Evolutionary conservation across 202 grass and related monocot genomes (phyloP).

Genomic region (Setaria viridis): DNA sequence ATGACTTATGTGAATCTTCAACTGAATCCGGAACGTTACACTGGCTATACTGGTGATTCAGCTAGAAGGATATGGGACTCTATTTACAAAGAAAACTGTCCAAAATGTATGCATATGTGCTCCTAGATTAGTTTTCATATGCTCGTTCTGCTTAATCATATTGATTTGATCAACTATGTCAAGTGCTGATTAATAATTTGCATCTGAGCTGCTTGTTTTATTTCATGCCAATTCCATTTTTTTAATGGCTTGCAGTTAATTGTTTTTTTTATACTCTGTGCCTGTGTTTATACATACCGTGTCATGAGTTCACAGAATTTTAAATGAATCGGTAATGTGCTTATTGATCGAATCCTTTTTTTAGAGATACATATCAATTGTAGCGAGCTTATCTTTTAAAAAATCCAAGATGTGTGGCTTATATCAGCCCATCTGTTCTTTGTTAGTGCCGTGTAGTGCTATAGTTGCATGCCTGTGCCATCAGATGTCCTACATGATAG

Average conservation of each 20-base stretch:
- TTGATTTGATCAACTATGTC: slow-evolving; percentile 2
- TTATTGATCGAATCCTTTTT: slow-evolving; percentile 7
- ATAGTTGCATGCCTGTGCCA: slow-evolving; percentile 7
- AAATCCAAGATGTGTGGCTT: neutral
- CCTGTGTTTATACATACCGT: slow-evolving; percentile 25
- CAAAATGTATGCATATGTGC: slow-evolving; percentile 78
- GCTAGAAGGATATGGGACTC: slow-evolving; percentile 88
- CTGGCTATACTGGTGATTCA: slow-evolving; percentile 94
- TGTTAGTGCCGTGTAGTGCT: neutral
- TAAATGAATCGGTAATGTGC: neutral
- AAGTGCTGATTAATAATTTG: neutral
- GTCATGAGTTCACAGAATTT: neutral
- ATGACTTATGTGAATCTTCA: slow-evolving; percentile 98
- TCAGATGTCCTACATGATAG: slow-evolving; percentile 21
- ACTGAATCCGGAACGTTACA: slow-evolving; percentile 95
- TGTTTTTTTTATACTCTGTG: neutral
- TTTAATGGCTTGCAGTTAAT: neutral
- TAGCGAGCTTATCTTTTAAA: slow-evolving; percentile 18
- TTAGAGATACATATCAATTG: neutral
- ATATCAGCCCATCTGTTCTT: slow-evolving; percentile 13
- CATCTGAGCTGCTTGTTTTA: slow-evolving; percentile 6
- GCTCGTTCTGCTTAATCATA: neutral
- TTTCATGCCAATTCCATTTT: neutral
- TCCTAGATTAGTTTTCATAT: neutral
- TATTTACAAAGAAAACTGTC: slow-evolving; percentile 97